Base-by-base conservation (phyloP, 164 flowering plant species). In the Macadamia integrifolia region DNA sequence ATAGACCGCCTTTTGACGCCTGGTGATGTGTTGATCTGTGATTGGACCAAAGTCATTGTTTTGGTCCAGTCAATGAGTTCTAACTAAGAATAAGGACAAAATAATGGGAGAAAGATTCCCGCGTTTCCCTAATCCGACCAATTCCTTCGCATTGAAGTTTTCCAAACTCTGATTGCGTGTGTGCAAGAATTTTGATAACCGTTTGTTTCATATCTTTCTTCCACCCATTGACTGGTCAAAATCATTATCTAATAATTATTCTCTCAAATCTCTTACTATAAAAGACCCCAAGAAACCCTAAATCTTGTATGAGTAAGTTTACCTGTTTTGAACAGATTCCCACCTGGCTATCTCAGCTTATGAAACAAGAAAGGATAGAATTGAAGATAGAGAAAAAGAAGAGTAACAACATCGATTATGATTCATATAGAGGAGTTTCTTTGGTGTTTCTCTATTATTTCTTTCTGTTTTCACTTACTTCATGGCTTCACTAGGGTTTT, bases 391-490 rank as follows among this genome's bases (percentile, higher is more conserved):
- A 35, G 40, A 2, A 35, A 35, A 35, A 35, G 40, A 35, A 35
- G 40, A 35, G 40, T 5, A 35, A 2, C 40, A 35, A 35, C 40
- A 35, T 0, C 40, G 5, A 35, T 49, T 1, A 17, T 70, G 77
- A 40, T 70, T 10, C 52, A 66, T 58, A 12, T 66, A 13, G 68
- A 70, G 17, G 76, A 77, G 11, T 35, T 70, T 31, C 46, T 73
- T 5, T 74, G 77, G 76, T 66, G 59, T 40, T 74, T 74, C 72
- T 77, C 73, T 28, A 30, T 75, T 14, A 18, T 70, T 69, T 76
- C 72, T 64, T 52, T 75, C 8, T 5, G 71, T 43, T 9, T 65
- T 6, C 63, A 62, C 55, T 66, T 59, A 17, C 9, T 72, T 35
- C 68, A 32, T 31, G 29, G 67, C 30, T 52, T 74, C 42, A 62